These are phyloP conservation scores for Triangularia setosa DNA, from an alignment of 2,329 filamentous ascomycete species.

Conservation along the genomic window DNA sequence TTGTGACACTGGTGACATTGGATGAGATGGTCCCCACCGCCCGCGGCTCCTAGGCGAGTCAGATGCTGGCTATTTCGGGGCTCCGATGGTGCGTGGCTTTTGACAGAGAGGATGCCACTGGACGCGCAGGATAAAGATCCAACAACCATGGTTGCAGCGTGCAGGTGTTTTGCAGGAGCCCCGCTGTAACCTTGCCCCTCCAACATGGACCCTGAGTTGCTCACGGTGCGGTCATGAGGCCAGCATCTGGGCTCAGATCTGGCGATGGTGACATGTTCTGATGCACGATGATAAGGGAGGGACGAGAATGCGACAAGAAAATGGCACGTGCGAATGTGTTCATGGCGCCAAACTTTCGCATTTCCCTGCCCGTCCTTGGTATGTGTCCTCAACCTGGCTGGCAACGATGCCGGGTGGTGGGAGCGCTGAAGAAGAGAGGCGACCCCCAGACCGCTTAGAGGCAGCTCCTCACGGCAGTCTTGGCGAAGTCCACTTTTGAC, in stretches of 20 bases:
- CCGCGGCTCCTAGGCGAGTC: not conserved
- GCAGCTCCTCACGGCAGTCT: slow-evolving; percentile 12
- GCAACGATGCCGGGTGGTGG: slow-evolving; percentile 5
- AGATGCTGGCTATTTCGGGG: not conserved
- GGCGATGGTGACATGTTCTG: slow-evolving; percentile 15
- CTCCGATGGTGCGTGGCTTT: not conserved
- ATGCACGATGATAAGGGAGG: slow-evolving; percentile 12
- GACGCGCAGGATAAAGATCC: not conserved
- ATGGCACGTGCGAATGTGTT: too few species aligned
- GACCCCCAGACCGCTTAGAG: slow-evolving; percentile 6
- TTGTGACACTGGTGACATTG: not conserved
- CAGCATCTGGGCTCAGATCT: slow-evolving; percentile 5
- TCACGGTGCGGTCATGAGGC: slow-evolving; percentile 23
- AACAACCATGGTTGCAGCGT: slow-evolving; percentile 7
- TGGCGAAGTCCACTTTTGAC: slow-evolving; percentile 17
- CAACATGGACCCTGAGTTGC: slow-evolving; percentile 1
- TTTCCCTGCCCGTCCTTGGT: not conserved
- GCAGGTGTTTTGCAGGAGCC: slow-evolving; percentile 17
- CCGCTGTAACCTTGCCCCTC: slow-evolving; percentile 13
- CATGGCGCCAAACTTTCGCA: not conserved
- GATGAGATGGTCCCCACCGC: not conserved
- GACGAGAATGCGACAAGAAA: not conserved
- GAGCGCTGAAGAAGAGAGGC: not conserved
- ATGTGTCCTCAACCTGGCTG: not conserved
- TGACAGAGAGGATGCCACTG: not conserved